Conservation (phyloP, 2,329 filamentous ascomycete species). For the Phoma herbarum region DNA sequence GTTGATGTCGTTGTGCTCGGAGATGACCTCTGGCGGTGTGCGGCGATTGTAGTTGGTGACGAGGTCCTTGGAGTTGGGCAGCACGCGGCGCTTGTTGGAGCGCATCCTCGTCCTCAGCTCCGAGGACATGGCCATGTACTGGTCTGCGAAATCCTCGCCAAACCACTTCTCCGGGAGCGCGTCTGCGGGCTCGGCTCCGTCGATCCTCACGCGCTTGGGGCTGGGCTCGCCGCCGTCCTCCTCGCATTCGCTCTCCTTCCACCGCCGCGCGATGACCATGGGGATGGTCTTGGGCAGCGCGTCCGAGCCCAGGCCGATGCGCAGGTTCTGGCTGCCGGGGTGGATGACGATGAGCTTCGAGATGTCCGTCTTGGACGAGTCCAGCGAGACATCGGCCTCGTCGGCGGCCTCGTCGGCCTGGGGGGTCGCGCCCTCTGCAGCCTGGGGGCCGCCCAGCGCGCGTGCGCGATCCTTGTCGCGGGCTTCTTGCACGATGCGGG, state of each 20-base stretch:
- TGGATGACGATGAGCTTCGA: constrained; percentile 96
- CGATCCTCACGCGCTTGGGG: constrained; percentile 70
- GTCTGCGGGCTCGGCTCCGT: constrained; percentile 68
- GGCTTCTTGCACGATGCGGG: constrained; percentile 82
- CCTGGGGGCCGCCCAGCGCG: constrained; percentile 71
- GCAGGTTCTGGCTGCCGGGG: constrained; percentile 91
- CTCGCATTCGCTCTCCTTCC: constrained; percentile 81
- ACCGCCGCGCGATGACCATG: constrained; percentile 87
- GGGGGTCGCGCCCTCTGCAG: constrained; percentile 35
- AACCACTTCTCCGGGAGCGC: constrained; percentile 79
- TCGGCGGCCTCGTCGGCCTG: constrained; percentile 43
- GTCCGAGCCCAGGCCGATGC: constrained; percentile 95
- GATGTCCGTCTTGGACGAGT: constrained; percentile 64
- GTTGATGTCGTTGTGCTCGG: constrained; percentile 92
- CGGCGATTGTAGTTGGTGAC: constrained; percentile 94
- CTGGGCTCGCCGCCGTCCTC: constrained; percentile 80
- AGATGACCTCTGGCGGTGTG: constrained; percentile 83
- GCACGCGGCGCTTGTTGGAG: constrained; percentile 89
- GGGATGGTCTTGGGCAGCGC: constrained; percentile 93
- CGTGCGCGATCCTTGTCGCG: constrained; percentile 88
- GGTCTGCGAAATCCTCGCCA: constrained; percentile 74
- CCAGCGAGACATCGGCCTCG: constrained; percentile 38
- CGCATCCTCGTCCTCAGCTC: constrained; percentile 93
- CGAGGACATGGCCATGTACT: constrained; percentile 81
- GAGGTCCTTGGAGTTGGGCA: constrained; percentile 97